Evolutionary conservation across 306 rosid species (phyloP).

Genomic region (Mucuna pruriens): DNA sequence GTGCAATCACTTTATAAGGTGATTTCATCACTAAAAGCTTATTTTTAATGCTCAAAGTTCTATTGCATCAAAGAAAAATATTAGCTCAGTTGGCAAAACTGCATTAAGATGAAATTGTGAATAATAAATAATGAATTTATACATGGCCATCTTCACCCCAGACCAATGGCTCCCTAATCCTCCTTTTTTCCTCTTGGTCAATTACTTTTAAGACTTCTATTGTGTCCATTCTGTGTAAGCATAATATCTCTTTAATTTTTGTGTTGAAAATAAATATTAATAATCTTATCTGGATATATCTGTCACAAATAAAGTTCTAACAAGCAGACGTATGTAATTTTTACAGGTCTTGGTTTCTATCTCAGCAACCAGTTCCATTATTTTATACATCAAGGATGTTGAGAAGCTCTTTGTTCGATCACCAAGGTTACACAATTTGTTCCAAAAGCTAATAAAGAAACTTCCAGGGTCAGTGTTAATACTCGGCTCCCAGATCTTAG

Average conservation of each 20-base stretch:
- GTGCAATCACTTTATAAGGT: constrained; percentile 88
- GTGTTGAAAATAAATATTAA: not conserved
- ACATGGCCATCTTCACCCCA: not conserved
- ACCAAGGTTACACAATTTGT: constrained; percentile 57
- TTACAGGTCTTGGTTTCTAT: constrained; percentile 68
- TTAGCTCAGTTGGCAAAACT: constrained; percentile 1
- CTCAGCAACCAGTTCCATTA: constrained; percentile 67
- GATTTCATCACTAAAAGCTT: constrained; percentile 32
- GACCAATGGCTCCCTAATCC: not conserved
- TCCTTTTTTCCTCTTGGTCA: not conserved
- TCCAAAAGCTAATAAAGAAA: constrained; percentile 64
- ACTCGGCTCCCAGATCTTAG: constrained; percentile 64
- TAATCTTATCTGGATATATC: not conserved
- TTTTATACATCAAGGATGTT: constrained; percentile 69
- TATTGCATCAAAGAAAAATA: not conserved
- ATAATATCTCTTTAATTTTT: not conserved
- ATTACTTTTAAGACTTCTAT: not conserved
- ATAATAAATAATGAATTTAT: not conserved
- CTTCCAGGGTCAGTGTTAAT: constrained; percentile 76
- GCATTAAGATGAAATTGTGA: not conserved
- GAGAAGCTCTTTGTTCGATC: constrained; percentile 70
- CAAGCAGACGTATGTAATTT: not conserved
- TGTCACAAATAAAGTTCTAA: constrained; percentile 24
- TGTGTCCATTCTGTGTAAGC: not conserved
- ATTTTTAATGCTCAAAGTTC: not conserved